These are phyloP conservation scores for Carpinus fangiana DNA, from an alignment of 306 rosid genomes.

Conservation along the genomic window DNA sequence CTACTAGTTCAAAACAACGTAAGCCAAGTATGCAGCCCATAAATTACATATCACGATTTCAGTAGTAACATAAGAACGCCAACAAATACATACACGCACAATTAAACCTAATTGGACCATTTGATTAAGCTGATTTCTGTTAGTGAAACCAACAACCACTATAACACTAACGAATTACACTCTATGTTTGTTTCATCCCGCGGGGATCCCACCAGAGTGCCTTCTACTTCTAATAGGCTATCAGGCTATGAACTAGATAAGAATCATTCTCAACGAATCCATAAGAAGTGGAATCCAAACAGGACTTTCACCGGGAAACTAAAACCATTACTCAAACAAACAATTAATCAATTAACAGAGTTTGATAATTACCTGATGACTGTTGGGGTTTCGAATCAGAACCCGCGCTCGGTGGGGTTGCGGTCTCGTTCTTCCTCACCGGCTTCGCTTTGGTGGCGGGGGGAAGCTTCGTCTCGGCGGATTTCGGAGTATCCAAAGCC, in stretches of 20 bases:
- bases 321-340: background rate
- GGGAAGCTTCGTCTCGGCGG: conserved; percentile 37
- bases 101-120: background rate
- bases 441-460: conserved; percentile 36
- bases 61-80: background rate
- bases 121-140: background rate
- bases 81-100: background rate
- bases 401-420: conserved; percentile 29
- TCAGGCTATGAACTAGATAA: too few species aligned
- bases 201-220: too few species aligned
- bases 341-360: background rate
- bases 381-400: conserved; percentile 32
- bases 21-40: background rate
- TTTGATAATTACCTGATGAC: conserved; percentile 40
- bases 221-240: too few species aligned
- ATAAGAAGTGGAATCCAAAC: background rate
- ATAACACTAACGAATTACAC: background rate
- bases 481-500: conserved; percentile 16
- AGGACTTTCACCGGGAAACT: background rate
- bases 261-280: too few species aligned
- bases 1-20: conserved; percentile 12
- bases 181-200: background rate
- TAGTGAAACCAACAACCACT: background rate
- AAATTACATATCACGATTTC: background rate
- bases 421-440: conserved; percentile 46